These are phyloP conservation scores for Pterulicium gracile DNA, from an alignment of 1,284 basidiomycete species.

Conservation along the genomic window DNA sequence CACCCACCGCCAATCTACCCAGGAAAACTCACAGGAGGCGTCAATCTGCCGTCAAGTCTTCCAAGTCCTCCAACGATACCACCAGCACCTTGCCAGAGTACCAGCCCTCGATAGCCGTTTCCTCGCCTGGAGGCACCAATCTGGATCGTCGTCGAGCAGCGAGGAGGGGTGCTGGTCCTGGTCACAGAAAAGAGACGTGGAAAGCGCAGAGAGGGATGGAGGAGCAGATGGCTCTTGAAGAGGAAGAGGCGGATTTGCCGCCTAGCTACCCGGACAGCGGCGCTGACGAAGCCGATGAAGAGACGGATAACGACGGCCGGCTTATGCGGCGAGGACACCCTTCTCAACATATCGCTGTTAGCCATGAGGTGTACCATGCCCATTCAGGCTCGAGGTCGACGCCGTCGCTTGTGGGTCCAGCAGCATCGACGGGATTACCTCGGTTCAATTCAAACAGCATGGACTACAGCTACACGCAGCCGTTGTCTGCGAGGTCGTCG, in stretches of 20 bases:
- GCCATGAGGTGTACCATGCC: not conserved
- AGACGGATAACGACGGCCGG: conserved; percentile 33
- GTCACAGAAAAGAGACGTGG: no score
- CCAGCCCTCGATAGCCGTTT: conserved; percentile 20
- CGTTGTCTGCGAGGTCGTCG: no score
- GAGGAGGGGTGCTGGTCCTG: no score
- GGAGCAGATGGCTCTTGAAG: conserved; percentile 16
- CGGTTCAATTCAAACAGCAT: not conserved
- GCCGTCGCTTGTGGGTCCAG: conserved; percentile 4
- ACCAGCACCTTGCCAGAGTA: conserved; percentile 59
- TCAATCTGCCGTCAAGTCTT: conserved; percentile 28
- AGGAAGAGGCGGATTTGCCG: conserved; percentile 41
- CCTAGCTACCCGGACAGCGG: conserved; percentile 62
- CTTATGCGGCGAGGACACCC: conserved; percentile 17
- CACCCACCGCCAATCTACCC: conserved; percentile 4
- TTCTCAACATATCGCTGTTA: conserved; percentile 20
- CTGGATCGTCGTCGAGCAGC: not conserved
- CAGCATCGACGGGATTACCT: not conserved
- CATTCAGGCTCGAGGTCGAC: not conserved
- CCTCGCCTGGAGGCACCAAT: not conserved
- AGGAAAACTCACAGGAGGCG: conserved; percentile 42
- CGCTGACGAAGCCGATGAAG: conserved; percentile 65
- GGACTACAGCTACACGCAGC: not conserved
- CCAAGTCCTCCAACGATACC: conserved; percentile 56
- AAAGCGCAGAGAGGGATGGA: conserved; percentile 8